These are phyloP conservation scores for Mycotypha africana DNA, from an alignment of 371 early-diverging fungal species.

Conservation along the genomic window DNA sequence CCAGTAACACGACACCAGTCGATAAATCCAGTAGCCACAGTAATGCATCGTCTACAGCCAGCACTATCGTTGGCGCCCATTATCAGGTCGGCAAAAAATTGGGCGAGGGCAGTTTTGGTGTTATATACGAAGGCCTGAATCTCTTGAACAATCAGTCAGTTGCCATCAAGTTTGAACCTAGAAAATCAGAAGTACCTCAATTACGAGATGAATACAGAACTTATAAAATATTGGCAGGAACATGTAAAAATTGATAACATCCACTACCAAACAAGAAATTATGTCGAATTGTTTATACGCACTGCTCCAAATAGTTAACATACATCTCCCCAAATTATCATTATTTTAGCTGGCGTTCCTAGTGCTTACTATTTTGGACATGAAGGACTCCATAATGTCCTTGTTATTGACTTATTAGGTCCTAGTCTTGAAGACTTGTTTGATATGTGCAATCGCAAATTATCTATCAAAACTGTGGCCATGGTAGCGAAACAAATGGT, in stretches of 20 bases:
- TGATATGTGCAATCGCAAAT: slow-evolving; percentile 89
- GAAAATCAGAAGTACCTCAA: slow-evolving; percentile 87
- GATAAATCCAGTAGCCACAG: slow-evolving; percentile 18
- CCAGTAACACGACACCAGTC: neutral
- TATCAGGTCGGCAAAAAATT: slow-evolving; percentile 93
- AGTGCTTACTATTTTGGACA: slow-evolving; percentile 93
- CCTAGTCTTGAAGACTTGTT: slow-evolving; percentile 97
- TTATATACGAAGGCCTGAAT: slow-evolving; percentile 92
- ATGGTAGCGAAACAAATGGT: slow-evolving; percentile 98
- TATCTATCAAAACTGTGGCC: slow-evolving; percentile 90
- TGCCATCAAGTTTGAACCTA: slow-evolving; percentile 85
- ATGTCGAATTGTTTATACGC: too few relatives aligned
- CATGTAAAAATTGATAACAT: too few relatives aligned
- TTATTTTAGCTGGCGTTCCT: slow-evolving; percentile 74
- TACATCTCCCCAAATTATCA: slow-evolving; percentile 9
- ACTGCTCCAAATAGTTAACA: too few relatives aligned
- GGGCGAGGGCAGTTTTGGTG: slow-evolving; percentile 96
- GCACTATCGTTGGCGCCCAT: slow-evolving; percentile 86
- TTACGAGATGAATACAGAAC: slow-evolving; percentile 83
- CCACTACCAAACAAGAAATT: too few relatives aligned
- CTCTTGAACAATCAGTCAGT: slow-evolving; percentile 69
- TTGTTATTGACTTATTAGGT: slow-evolving; percentile 98
- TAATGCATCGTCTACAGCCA: slow-evolving; percentile 17
- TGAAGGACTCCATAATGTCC: slow-evolving; percentile 93
- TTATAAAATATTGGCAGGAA: slow-evolving; percentile 72